Evolutionary conservation across 2,329 filamentous ascomycete genomes (phyloP).

Genomic region (Paramyrothecium roridum): DNA sequence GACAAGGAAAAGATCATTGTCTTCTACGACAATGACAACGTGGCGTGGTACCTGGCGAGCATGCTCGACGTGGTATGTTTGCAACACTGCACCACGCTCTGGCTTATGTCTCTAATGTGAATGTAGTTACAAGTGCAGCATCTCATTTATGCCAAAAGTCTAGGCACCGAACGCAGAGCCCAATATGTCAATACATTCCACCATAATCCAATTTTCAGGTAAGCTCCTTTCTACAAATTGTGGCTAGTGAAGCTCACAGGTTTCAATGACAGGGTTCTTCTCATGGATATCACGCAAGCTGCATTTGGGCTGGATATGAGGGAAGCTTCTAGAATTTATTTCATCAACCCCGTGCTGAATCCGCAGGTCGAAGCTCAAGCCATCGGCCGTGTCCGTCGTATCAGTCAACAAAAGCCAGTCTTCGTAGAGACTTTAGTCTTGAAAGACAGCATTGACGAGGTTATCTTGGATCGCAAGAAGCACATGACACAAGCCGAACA

Average conservation of each 20-base stretch:
- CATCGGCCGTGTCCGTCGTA: slow-evolving; percentile 83
- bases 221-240: neutral
- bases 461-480: slow-evolving; percentile 70
- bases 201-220: slow-evolving; percentile 59
- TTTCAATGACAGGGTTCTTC: slow-evolving; percentile 58
- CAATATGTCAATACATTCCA: slow-evolving; percentile 81
- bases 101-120: slow-evolving; percentile 5
- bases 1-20: slow-evolving; percentile 80
- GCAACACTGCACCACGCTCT: neutral
- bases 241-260: neutral
- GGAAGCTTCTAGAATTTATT: slow-evolving; percentile 81
- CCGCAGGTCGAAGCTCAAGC: slow-evolving; percentile 86
- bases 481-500: slow-evolving; percentile 71
- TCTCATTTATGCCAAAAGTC: slow-evolving; percentile 64
- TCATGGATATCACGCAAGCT: slow-evolving; percentile 90
- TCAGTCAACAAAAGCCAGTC: slow-evolving; percentile 77
- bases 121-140: slow-evolving; percentile 52
- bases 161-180: slow-evolving; percentile 60
- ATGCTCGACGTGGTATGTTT: slow-evolving; percentile 66
- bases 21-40: slow-evolving; percentile 87
- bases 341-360: slow-evolving; percentile 83
- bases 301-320: slow-evolving; percentile 85
- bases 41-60: slow-evolving; percentile 81
- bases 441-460: slow-evolving; percentile 77
- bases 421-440: slow-evolving; percentile 84